A percentile compares a stretch with the other conserved stretches of the same genome.
Conservation (phyloP, 192 early-diverging fungal genomes). For the Coemansia umbellata region DNA sequence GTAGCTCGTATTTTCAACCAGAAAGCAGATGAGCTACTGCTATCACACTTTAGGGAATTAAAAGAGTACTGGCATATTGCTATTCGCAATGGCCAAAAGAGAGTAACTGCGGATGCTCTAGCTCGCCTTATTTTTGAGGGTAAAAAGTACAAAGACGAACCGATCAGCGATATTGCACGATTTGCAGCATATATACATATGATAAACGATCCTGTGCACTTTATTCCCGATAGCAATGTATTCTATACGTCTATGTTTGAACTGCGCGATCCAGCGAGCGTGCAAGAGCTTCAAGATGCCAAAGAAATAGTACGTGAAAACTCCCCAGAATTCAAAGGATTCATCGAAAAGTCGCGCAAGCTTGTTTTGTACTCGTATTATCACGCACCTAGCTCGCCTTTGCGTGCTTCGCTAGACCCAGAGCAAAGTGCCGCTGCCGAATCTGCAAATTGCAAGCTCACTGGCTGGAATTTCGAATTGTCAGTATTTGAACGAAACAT, state of each 20-base stretch:
- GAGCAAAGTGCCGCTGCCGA: conserved; percentile 7
- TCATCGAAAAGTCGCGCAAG: conserved; percentile 49
- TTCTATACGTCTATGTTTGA: conserved; percentile 52
- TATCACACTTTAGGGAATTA: conserved; percentile 33
- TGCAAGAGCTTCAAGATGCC: conserved; percentile 36
- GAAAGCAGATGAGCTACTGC: conserved; percentile 26
- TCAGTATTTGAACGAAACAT: conserved; percentile 1
- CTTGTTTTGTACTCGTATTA: conserved; percentile 32
- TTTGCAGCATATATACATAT: conserved; percentile 61
- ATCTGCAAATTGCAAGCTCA: conserved; percentile 15
- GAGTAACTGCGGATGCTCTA: conserved; percentile 34
- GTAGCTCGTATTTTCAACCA: conserved; percentile 13
- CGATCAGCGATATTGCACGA: conserved; percentile 15
- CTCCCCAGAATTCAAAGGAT: conserved; percentile 44
- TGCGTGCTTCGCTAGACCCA: conserved; percentile 17
- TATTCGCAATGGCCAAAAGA: conserved; percentile 4
- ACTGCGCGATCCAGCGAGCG: conserved; percentile 48
- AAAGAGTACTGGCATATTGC: conserved; percentile 31
- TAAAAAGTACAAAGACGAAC: background rate
- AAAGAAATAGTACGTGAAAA: conserved; percentile 53
- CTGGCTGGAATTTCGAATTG: conserved; percentile 12
- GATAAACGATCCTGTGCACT: conserved; percentile 52
- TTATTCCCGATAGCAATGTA: conserved; percentile 47
- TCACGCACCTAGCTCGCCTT: conserved; percentile 9
- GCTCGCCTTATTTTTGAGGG: conserved; percentile 36